Base-by-base conservation (phyloP, 345 rosid genomes). In the Eucalyptus sp. region DNA sequence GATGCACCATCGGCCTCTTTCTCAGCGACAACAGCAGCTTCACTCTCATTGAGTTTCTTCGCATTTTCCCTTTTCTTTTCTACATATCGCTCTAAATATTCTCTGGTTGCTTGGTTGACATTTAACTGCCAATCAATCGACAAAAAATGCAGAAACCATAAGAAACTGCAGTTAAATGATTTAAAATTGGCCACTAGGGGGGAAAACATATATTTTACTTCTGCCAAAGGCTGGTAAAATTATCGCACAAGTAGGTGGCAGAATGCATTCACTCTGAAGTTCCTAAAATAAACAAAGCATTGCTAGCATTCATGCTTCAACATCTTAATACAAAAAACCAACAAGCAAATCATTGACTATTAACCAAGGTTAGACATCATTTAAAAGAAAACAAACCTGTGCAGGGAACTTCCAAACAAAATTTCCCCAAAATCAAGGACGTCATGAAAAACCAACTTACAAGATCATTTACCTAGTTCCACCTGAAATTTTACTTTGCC, bases 61-160 rank as follows among this genome's bases (percentile, higher is more conserved):
- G 93, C 91, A 83, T 93, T 93, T 92, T 96, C 98, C 50, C 93
- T 93, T 93, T 96, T 96, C 94, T 93, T 98, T 89, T 94, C 94
- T 85, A 98, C 99, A 92, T 94, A 97, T 37, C 95, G 93, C 92
- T 93, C 93, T 89, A 98, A 92, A 93, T 96, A 98, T 86, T 96
- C 97, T 91, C 91, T 95, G 76, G 99, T 98, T 88, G 99, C 99
- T 93, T 96, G 96, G 91, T 94, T 94, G 91, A 96, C 96, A 90
- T 98, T 98, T 86, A 98, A 92, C 99, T 97, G 93, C 87, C 71
- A 50, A 88, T 17, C 83, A 54, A 91, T 79, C 10, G 41, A 91
- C 52, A 79, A 49, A 60, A 81, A 66, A 85, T 85, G 87, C 86
- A 87, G 86, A 64, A 87, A 50, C 51, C 86, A 86, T 86, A 84